These are phyloP conservation scores for Aspergillus sparsus DNA, from an alignment of 495 filamentous ascomycete genomes.

Conservation along the genomic window DNA sequence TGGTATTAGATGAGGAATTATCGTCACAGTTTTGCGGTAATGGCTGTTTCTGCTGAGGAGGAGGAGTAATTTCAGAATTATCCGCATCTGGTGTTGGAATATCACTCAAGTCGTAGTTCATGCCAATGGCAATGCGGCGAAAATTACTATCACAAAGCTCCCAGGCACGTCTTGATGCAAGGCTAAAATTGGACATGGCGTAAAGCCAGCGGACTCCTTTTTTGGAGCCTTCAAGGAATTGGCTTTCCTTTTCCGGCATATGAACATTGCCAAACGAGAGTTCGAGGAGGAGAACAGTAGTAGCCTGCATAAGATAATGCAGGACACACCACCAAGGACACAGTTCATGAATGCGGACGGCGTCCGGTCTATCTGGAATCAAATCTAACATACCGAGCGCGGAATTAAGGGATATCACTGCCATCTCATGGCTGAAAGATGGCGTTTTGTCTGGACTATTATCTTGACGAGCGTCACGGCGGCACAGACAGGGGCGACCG, in stretches of 20 bases:
- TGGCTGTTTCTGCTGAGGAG: slow-evolving; percentile 9
- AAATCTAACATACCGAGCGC: slow-evolving; percentile 56
- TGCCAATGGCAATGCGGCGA: slow-evolving; percentile 43
- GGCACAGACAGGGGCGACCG: slow-evolving; percentile 65
- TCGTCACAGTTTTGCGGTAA: background rate
- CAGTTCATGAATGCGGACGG: slow-evolving; percentile 53
- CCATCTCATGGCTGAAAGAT: slow-evolving; percentile 58
- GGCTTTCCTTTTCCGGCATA: slow-evolving; percentile 51
- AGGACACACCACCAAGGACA: slow-evolving; percentile 67
- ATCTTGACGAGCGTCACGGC: slow-evolving; percentile 50
- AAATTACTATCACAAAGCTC: slow-evolving; percentile 53
- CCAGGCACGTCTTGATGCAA: slow-evolving; percentile 59
- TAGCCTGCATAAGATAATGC: slow-evolving; percentile 66
- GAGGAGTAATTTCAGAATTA: background rate
- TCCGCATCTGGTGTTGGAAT: slow-evolving; percentile 36
- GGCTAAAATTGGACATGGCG: slow-evolving; percentile 53
- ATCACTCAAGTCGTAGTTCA: slow-evolving; percentile 45
- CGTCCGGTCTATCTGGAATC: slow-evolving; percentile 50
- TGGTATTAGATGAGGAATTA: background rate
- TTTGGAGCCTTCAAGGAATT: slow-evolving; percentile 51
- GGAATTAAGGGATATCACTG: slow-evolving; percentile 55
- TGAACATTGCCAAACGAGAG: slow-evolving; percentile 58
- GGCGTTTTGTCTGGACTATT: slow-evolving; percentile 27
- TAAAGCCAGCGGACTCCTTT: slow-evolving; percentile 58
- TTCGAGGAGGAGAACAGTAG: slow-evolving; percentile 62